Percentiles rank a stretch among this genome's conserved stretches.
phyloP scores from a whole-genome alignment of 2,329 filamentous ascomycete species.

The Elsinoe batatas region DNA sequence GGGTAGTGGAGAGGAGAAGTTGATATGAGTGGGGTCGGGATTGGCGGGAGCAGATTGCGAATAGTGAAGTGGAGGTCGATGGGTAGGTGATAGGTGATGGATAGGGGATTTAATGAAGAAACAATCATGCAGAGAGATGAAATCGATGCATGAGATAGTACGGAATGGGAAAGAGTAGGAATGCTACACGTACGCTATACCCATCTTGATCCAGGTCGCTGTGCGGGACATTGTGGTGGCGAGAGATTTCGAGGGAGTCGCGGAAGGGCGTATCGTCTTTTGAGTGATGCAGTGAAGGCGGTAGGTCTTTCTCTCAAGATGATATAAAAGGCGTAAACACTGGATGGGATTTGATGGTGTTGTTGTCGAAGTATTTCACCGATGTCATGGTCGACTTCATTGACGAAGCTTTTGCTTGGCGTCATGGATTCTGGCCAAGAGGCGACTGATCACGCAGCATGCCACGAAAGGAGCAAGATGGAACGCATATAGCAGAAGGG shows the following conservation, averaged over 20 bases:
- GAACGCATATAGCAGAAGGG: neutral
- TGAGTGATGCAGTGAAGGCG: neutral
- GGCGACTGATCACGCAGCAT: neutral
- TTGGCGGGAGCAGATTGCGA: too few species aligned
- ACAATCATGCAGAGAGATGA: too few species aligned
- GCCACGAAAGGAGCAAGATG: neutral
- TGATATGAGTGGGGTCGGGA: too few species aligned
- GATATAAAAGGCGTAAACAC: neutral
- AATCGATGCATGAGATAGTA: too few species aligned
- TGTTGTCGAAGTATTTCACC: neutral
- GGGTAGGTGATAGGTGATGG: neutral
- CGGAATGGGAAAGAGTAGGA: neutral
- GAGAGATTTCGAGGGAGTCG: neutral
- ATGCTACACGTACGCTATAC: slow-evolving; percentile 48
- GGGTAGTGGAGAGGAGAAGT: too few species aligned
- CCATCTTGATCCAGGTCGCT: slow-evolving; percentile 56
- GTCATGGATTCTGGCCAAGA: slow-evolving; percentile 5
- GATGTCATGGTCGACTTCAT: neutral
- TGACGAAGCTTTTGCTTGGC: neutral
- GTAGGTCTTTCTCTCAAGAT: neutral
- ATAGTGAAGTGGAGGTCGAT: neutral
- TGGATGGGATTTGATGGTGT: neutral
- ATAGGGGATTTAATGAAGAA: too few species aligned
- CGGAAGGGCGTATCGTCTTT: neutral
- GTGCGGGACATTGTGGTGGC: slow-evolving; percentile 20